Base-by-base conservation (phyloP, 2,329 filamentous ascomycete genomes). In the Periconia macrospinosa region DNA sequence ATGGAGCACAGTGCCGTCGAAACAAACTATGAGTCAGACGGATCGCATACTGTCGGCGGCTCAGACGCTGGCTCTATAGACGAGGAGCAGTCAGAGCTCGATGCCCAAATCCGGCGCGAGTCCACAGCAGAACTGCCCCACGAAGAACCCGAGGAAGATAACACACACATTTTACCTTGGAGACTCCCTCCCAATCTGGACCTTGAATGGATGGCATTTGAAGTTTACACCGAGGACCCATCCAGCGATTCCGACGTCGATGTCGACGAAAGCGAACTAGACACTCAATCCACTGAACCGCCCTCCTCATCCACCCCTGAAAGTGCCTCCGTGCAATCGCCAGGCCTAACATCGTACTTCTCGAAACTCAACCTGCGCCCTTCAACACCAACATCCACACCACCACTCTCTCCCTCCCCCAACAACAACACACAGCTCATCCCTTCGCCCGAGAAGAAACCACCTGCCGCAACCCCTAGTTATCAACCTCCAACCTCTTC, bases 151-250 rank as follows among this genome's bases (percentile, higher is more conserved):
- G 41, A 61, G 2, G 42, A 63, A 6, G 41, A 56, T 27, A 56
- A 60, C 45, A 43, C 58, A 45, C 45, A 59, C 1, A 75, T 78
- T 44, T n/a, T 13, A 5, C 71, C 76, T 8, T 88, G 85, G 82
- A 77, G 78, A 11, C 77, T 96, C 2, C 91, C 91, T 0, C 79
- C 81, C 1, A 88, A 92, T 55, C 78, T 96, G 0, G 92, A 96
- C 61, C 86, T 89, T 0, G 92, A 96, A 72, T 97, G 92, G 92
- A 84, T 96, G 59, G 92, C 92, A 0, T 85, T 97, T 15, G 91
- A 96, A 69, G 90, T 96, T 1, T 94, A 88, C 68, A 83, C 84
- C 15, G 86, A 90, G 63, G 77, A 80, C 27, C 80, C 85, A 2
- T 77, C 81, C 1, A 83, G 83, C 0, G 82, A 83, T 41, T 81